Evolutionary conservation across 768 basidiomycete genomes (phyloP), one percentile per base, ranked within the genome.

Genomic region (Suillus spraguei): DNA sequence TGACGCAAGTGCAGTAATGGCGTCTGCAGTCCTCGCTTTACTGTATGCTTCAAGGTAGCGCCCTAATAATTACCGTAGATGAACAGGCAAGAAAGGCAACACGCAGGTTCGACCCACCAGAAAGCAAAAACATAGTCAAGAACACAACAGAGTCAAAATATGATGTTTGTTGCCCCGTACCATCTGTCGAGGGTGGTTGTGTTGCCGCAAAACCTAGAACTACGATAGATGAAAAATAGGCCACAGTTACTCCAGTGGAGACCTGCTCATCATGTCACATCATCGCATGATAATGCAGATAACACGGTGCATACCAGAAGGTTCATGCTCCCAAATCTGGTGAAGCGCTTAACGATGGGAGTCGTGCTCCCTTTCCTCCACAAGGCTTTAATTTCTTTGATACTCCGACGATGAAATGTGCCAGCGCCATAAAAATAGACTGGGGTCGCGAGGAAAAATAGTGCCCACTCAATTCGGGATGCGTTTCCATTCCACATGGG

Each of bases 101-200:
- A 3, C 5, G 13, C 2, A 3, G 47, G 63, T 66, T 62, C 60
- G 7, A 65, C 77, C 73, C 62, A 83, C 93, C 93, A 52, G 82
- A 79, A 4, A 95, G 79, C 33, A 94, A 80, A 72, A 95, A 93
- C 81, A 92, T 85, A 36, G 91, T 88, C 55, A 95, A 76, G 68
- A 95, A 91, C 10, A 93, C 87, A 17, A 89, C 88, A 0, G 87
- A 85, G 70, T 95, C 93, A 67, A 95, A 94, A 71, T 93, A 94
- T 2, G 89, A 90, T 0, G 85, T 87, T 10, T 81, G 81, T 56
- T 89, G 83, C 4, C 80, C 84, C 17, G 72, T 65, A 32, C 73
- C 76, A 36, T 73, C 64, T 10, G 76, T 62, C 33, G 80, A 74
- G 9, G 79, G 77, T 52, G 72, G 63, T 46, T 79, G 77, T 39